Base-by-base conservation (phyloP, 202 grass and related monocot species). In the Carex sylvatica region DNA sequence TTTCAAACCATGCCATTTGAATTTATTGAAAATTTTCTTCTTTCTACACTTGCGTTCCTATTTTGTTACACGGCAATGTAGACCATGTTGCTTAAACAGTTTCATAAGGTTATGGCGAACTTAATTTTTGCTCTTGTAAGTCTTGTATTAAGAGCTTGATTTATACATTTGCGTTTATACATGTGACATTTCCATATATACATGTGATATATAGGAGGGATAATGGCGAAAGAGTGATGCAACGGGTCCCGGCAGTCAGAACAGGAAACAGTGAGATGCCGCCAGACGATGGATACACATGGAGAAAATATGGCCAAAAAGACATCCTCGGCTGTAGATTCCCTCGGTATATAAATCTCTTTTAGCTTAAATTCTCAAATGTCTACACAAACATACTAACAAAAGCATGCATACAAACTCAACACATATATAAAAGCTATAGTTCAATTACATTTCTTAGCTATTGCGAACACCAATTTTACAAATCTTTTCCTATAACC, bases 241-340 rank as follows among this genome's bases (percentile, higher is more conserved):
- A 67, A 24, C 84, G 67, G 86, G 89, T 92, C 11, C 85, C 88
- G 4, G 93, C 70, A 6, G 70, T 85, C 30, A 66, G 81, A 62
- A 88, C 89, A 1, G 93, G 93, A 35, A 92, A 93, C 88, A 89
- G 40, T 3, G 96, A 93, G 80, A 69, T 74, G 14, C 93, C 96
- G 2, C 96, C 96, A 0, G 91, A 99, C 69, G 96, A 99, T 2
- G 93, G 93, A 3, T 99, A 99, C 88, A 93, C 91, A 1, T 99
- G 96, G 96, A 84, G 93, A 20, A 99, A 99, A 84, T 99, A 99
- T 30, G 96, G 96, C 16, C 93, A 96, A 68, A 99, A 99, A 77
- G 84, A 87, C 33, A 99, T 96, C 63, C 91, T 96, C 2, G 88
- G 93, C 11, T 92, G 89, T 1, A 76, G 75, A 40, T 96, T 85